Base-by-base conservation (phyloP, 345 rosid species). In the Euphorbia pulcherrima region DNA sequence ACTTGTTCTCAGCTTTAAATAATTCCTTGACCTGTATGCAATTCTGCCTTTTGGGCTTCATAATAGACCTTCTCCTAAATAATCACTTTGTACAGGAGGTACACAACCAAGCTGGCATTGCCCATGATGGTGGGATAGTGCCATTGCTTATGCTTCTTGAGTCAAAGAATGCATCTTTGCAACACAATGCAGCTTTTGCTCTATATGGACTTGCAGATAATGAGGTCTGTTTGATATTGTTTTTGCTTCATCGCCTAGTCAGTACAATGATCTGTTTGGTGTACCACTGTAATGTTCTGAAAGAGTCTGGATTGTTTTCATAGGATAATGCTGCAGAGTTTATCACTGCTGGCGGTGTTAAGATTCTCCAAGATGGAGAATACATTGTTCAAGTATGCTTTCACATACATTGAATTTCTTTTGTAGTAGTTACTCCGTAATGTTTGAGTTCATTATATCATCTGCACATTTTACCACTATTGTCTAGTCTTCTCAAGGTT, bases 101-200 rank as follows among this genome's bases (percentile, higher is more conserved):
- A 28, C 92, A 90, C 75, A 90, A 88, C 70, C 97, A 90, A 85
- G 93, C 85, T 78, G 93, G 97, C 63, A 90, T 90, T 64, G 92
- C 81, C 21, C 85, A 86, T 68, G 71, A 62, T 69, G 93, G 92
- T 71, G 93, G 88, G 50, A 81, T 88, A 40, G 26, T 37, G n/a
- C 80, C 86, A 27, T 72, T 88, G 60, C 77, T 91, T 65, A 77
- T 70, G 67, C 88, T 84, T 72, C 87, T 86, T 67, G 87, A 84
- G 56, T 84, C 85, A 20, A 82, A 82, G 74, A 82, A 72, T 56
- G 85, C 83, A 23, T 50, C 85, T 67, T 71, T 88, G 74, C 95
- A 88, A 76, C 97, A 85, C 69, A 91, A 88, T 78, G 88, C 92
- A 66, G 90, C 88, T 41, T 85, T 85, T 79, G 81, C 89, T 37